These are phyloP conservation scores for Talaromyces nanjingensis DNA, from an alignment of 495 filamentous ascomycete genomes.

Conservation along the genomic window DNA sequence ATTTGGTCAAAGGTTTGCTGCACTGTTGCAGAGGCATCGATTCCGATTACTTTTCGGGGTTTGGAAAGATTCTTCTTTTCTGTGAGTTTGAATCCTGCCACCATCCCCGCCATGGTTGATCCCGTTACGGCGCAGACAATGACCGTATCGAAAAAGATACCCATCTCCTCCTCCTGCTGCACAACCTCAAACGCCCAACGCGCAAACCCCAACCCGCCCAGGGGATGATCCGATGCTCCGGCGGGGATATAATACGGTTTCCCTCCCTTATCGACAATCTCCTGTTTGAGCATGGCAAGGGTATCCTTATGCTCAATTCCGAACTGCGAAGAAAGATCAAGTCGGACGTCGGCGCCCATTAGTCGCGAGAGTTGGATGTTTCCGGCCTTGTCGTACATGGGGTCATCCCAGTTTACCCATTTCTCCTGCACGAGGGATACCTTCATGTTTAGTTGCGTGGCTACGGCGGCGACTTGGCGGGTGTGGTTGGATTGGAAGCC, in stretches of 20 bases:
- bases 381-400: constrained; percentile 47
- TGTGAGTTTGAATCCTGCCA: constrained; percentile 54
- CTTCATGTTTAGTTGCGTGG: constrained; percentile 43
- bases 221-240: constrained; percentile 57
- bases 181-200: constrained; percentile 57
- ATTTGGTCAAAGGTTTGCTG: constrained; percentile 50
- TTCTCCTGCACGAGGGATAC: constrained; percentile 53
- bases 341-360: constrained; percentile 51
- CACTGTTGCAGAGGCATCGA: constrained; percentile 55
- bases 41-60: constrained; percentile 46
- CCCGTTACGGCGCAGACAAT: constrained; percentile 59
- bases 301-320: constrained; percentile 56
- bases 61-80: constrained; percentile 33
- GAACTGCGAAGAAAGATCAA: constrained; percentile 39
- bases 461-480: constrained; percentile 53
- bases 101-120: constrained; percentile 55
- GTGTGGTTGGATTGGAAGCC: constrained; percentile 64
- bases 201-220: constrained; percentile 58
- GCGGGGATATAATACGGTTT: constrained; percentile 61
- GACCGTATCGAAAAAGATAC: constrained; percentile 52
- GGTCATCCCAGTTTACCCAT: constrained; percentile 51
- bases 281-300: constrained; percentile 35
- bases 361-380: constrained; percentile 58
- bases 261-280: constrained; percentile 35
- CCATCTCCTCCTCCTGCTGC: constrained; percentile 49